Base-by-base conservation (phyloP, 2,329 filamentous ascomycete genomes). In the Aureobasidium sp. region DNA sequence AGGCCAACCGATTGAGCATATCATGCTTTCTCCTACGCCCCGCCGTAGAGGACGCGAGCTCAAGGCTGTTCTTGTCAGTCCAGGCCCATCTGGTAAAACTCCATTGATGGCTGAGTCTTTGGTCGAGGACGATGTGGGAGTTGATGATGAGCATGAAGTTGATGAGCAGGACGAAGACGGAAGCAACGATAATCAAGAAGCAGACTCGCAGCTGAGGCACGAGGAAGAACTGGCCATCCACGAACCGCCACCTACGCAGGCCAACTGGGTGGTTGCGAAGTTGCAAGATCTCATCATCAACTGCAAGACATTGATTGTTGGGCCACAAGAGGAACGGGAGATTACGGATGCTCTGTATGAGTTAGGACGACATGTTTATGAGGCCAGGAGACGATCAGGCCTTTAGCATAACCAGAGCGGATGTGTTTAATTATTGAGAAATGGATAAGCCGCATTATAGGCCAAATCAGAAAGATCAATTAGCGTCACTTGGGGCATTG, bases 281-380 rank as follows among this genome's bases (percentile, higher is more conserved):
- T 78, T 88, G 47, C 79, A 76, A 64, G 77, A 75, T 22, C 78
- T 88, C 0, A 73, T 94, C 27, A 78, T 79, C 22, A 80, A 85
- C 65, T 78, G 91, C 63, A 82, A 80, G 60, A 56, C 62, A 27
- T 41, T 65, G 63, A 78, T 82, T 17, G 74, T 95, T 45, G 84
- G 84, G 17, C 80, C 84, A 12, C 79, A 83, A 12, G 85, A 90
- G 64, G 83, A 91, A 59, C 81, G 86, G 63, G 81, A 87, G 70
- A 80, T 94, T 66, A 90, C 94, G 70, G 87, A 92, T 70, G 77
- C 90, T 68, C 80, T 94, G 70, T 90, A 92, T 77, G 88, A 93
- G 72, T 84, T 93, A 66, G 87, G 89, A 72, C 81, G 83, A 65
- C 85, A 88, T 72, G 80, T 92, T 57, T 89, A 88, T 71, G 84